Percentiles rank a stretch among this genome's conserved stretches.
Conservation (phyloP, 192 early-diverging fungal species). For the Ambispora gerdemannii region DNA sequence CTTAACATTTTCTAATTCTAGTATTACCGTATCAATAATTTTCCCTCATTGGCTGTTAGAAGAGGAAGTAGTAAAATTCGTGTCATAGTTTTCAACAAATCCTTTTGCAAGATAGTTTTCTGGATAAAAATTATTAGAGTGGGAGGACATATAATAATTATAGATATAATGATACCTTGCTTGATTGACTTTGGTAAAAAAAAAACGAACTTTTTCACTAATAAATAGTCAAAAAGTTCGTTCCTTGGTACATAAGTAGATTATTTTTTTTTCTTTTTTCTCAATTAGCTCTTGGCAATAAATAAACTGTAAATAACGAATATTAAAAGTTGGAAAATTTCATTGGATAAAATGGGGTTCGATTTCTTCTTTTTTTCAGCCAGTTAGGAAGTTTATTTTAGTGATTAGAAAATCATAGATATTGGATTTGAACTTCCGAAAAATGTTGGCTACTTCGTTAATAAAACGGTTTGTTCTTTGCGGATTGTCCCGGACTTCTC, state of each 20-base stretch:
- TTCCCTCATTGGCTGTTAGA: neutral
- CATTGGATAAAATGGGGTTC: conserved; percentile 5
- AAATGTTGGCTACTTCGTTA: conserved; percentile 6
- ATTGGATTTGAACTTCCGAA: conserved; percentile 6
- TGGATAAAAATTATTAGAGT: neutral
- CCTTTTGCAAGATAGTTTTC: neutral
- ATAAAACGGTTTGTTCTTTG: conserved; percentile 14
- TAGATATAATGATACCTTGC: conserved; percentile 13
- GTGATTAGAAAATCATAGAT: conserved; percentile 6
- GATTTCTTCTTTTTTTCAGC: conserved; percentile 15
- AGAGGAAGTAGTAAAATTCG: neutral
- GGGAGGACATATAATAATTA: conserved; percentile 16
- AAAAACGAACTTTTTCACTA: conserved; percentile 4
- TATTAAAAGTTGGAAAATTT: conserved; percentile 11
- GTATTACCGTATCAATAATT: conserved; percentile 8
- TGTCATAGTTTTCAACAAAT: conserved; percentile 1
- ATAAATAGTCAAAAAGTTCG: conserved; percentile 12
- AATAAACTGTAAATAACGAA: neutral
- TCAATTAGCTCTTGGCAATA: conserved; percentile 10
- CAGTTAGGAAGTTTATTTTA: conserved; percentile 6
- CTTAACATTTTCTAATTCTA: conserved; percentile 12
- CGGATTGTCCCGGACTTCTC: conserved; percentile 15
- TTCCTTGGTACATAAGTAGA: conserved; percentile 5
- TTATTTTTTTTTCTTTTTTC: conserved; percentile 15
- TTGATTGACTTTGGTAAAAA: conserved; percentile 7